Evolutionary conservation across 2,329 filamentous ascomycete genomes (phyloP), one percentile per base, ranked within the genome.

Genomic region (Blumeriella jaapii): DNA sequence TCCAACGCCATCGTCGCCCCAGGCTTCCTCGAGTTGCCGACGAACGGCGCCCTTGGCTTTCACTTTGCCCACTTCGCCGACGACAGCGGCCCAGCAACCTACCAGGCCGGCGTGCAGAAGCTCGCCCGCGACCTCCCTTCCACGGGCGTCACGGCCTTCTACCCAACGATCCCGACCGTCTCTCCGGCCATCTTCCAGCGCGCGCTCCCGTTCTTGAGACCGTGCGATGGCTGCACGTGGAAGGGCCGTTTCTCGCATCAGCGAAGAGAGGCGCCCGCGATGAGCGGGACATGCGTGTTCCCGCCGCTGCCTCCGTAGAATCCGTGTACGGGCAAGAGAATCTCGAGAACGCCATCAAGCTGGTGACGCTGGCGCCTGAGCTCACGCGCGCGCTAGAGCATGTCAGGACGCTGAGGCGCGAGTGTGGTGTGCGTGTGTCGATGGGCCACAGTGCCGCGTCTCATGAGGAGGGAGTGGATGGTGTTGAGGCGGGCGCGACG

Each of bases 31-130:
- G 69, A 73, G 40, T 51, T 73, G 5, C 69, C 73, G 40, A 70
- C 65, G 1, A 73, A 73, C 46, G 55, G 55, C 2, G 52, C 50
- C 20, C 36, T 52, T 5, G 67, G 66, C 2, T 69, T 71, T 33
- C 68, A 71, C 45, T 72, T 71, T 39, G 68, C 68, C 2, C 61
- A 65, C 38, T 68, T 71, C 39, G 68, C 68, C 2, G 61, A 65
- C 38, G 67, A 61, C 40, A 53, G 61, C 4, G 54, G 67, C 29
- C 38, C 42, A 14, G 15, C 16, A 11, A 26, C 39, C 6, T 70
- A 69, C 50, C 47, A 47, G 24, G 48, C 49, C 6, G 63, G 64
- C 29, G 52, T 72, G 17, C 54, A 63, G 13, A 58, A 59, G 19
- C 59, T 66, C n/a, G 62, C 66, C 3, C 50, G 53, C 20, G 65